These are phyloP conservation scores for Aureoboletus auriporus DNA, from an alignment of 768 basidiomycete genomes.

Conservation along the genomic window DNA sequence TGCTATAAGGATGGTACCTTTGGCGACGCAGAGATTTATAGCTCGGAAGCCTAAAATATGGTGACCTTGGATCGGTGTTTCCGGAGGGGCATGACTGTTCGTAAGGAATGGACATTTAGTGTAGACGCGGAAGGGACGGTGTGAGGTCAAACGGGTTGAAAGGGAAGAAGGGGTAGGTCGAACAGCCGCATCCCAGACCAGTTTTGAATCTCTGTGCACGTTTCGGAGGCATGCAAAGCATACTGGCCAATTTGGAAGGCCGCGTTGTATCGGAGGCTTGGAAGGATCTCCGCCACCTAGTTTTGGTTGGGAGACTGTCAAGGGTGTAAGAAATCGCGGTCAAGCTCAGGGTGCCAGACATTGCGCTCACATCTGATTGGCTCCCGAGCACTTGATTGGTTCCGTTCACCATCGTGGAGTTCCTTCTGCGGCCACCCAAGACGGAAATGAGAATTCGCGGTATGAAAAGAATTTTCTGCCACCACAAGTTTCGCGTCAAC, in stretches of 20 bases:
- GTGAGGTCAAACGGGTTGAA: background rate
- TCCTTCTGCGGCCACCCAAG: conserved; percentile 1
- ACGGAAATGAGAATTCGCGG: conserved; percentile 9
- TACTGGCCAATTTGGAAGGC: conserved; percentile 19
- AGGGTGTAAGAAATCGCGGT: background rate
- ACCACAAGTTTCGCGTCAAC: background rate
- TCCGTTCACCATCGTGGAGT: conserved; percentile 3
- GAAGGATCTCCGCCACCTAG: conserved; percentile 23
- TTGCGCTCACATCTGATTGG: conserved; percentile 5
- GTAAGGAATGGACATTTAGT: conserved; percentile 19
- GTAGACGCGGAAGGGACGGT: background rate
- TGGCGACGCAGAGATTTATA: conserved; percentile 10
- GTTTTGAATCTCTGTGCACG: conserved; percentile 20
- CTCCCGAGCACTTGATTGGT: background rate
- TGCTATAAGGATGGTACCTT: conserved; percentile 23
- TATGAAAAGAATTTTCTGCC: background rate
- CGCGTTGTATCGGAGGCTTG: conserved; percentile 17
- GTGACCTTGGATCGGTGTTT: conserved; percentile 2
- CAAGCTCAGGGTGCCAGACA: conserved; percentile 13
- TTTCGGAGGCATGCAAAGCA: conserved; percentile 22
- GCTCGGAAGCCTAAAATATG: conserved; percentile 22
- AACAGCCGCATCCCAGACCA: conserved; percentile 6
- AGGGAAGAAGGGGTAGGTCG: background rate
- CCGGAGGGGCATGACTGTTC: conserved; percentile 6
- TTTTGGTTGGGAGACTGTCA: conserved; percentile 6